A percentile compares a stretch with the other conserved stretches of the same genome.
These are phyloP conservation scores for Helminthosporium solani DNA, from an alignment of 2,329 filamentous ascomycete species.

Conservation along the genomic window DNA sequence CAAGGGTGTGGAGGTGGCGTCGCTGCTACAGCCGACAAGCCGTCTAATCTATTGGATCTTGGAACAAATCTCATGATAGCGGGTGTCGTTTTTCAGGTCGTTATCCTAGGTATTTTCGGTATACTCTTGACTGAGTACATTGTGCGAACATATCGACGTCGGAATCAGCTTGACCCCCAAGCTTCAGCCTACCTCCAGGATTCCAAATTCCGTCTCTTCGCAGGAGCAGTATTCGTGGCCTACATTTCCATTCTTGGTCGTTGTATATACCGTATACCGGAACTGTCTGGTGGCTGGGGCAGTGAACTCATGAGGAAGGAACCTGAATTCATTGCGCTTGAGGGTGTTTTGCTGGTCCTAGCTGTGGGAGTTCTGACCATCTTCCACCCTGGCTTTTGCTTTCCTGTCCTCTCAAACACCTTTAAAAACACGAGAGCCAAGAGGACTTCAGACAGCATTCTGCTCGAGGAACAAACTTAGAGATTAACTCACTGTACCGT, in stretches of 20 bases:
- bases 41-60: conserved; percentile 42
- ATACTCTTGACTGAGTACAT: conserved; percentile 43
- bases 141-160: conserved; percentile 31
- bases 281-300: conserved; percentile 51
- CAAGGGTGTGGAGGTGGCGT: conserved; percentile 61
- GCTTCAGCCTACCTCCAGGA: conserved; percentile 23
- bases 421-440: neutral
- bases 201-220: conserved; percentile 32
- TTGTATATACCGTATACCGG: conserved; percentile 52
- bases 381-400: conserved; percentile 49
- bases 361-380: conserved; percentile 49
- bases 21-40: conserved; percentile 52
- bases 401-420: conserved; percentile 29
- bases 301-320: conserved; percentile 51
- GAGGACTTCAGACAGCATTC: neutral
- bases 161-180: conserved; percentile 21
- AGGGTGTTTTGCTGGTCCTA: conserved; percentile 56
- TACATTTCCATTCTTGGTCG: conserved; percentile 50
- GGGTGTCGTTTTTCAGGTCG: conserved; percentile 59
- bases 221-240: conserved; percentile 40
- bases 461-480: neutral
- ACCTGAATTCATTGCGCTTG: conserved; percentile 51
- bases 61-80: conserved; percentile 60
- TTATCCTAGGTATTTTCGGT: conserved; percentile 53
- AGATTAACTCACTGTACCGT: neutral